phyloP scores from a whole-genome alignment of 169 alveolate species.

The Theileria orientalis region DNA sequence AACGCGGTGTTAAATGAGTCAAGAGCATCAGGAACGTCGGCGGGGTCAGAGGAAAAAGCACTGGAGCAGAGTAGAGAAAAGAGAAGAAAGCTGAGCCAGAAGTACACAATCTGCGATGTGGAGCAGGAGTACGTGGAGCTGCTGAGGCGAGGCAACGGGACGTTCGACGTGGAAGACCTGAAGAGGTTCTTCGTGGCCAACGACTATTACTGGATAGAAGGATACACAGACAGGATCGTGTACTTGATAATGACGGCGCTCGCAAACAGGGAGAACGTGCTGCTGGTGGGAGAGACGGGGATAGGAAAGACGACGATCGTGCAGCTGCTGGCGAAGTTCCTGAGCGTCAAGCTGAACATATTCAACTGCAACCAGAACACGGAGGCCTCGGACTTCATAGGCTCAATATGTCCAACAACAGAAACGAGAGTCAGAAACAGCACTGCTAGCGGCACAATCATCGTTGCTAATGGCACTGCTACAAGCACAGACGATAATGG shows the following conservation, averaged over 20 bases:
- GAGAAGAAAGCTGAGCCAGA: not conserved
- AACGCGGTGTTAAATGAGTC: not conserved
- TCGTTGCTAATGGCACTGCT: conserved; percentile 44
- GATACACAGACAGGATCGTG: conserved; percentile 78
- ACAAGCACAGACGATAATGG: conserved; percentile 28
- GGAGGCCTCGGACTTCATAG: conserved; percentile 95
- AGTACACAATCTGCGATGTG: not conserved
- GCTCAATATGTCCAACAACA: conserved; percentile 87
- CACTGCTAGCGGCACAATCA: conserved; percentile 36
- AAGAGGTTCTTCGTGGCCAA: conserved; percentile 26
- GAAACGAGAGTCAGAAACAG: conserved; percentile 57
- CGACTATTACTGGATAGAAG: conserved; percentile 65
- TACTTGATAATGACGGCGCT: conserved; percentile 90
- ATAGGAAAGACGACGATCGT: conserved; percentile 97
- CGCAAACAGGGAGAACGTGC: conserved; percentile 92
- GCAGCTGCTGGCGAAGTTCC: conserved; percentile 85
- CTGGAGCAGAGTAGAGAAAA: conserved; percentile 12
- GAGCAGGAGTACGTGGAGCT: conserved; percentile 6
- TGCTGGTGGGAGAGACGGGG: conserved; percentile 99
- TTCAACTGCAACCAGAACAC: conserved; percentile 96
- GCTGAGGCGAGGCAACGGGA: not conserved
- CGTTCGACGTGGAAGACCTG: not conserved
- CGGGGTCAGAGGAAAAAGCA: conserved; percentile 2
- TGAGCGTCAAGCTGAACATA: conserved; percentile 65
- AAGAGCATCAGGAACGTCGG: not conserved